Evolutionary conservation across 192 early-diverging fungal genomes (phyloP), one percentile per base, ranked within the genome.

Genomic region (Rhizophagus clarus): DNA sequence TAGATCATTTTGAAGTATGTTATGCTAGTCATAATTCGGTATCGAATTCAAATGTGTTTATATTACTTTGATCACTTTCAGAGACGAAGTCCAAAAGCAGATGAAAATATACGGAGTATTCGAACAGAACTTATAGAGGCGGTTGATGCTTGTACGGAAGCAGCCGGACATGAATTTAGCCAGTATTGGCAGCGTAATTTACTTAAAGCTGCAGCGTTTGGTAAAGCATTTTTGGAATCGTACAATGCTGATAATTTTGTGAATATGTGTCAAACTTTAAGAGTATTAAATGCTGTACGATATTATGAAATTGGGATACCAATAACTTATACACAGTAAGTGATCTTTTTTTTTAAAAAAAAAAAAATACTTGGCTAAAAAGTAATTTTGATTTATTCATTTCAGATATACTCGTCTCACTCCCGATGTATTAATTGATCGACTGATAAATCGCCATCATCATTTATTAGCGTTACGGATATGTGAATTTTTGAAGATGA

Each of bases 51-150:
- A 10, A 40, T 12, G 22, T 29, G 9, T 70, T n/a, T n/a, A 42
- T 79, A 67, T 66, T 29, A 14, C 28, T 67, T 29, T 51, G 17
- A 28, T 26, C 63, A 40, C 20, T 61, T 60, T 62, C 80, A 92
- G 90, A 84, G 83, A 82, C 91, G 91, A 80, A 94, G 89, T 72
- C 92, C 98, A 15, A 93, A 94, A 37, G 96, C 98, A 7, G 98
- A 99, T 81, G 97, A 98, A 86, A 96, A 95, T 79, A 95, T 99
- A 29, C 92, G 97, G 34, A 94, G 84, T 64, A 97, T 99, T 61
- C 86, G 89, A 29, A 61, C 91, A 28, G 94, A 96, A 40, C 85
- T 99, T 68, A 81, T 92, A 5, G 88, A 90, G 26, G 98, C 98
- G 0, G 95, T 99, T 0, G 96, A 97, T 73, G 86, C 92, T 0